These are phyloP conservation scores for Lentinula novae-zelandiae DNA, from an alignment of 1,284 basidiomycete genomes.

Conservation along the genomic window DNA sequence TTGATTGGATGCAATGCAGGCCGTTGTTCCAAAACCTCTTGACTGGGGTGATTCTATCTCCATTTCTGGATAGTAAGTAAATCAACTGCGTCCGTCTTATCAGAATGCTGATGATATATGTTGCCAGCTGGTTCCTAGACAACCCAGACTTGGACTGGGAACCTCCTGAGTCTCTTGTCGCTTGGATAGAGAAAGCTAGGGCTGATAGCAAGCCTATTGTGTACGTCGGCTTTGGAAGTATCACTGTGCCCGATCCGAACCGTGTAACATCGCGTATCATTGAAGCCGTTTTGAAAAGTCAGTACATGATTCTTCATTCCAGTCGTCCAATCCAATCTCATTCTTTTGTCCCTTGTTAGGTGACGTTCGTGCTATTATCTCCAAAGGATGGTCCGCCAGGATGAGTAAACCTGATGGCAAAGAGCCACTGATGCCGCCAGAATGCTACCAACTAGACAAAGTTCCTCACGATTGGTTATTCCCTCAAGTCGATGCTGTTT, in stretches of 20 bases:
- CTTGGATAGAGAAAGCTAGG: conserved; percentile 55
- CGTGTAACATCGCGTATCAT: conserved; percentile 62
- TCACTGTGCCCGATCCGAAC: conserved; percentile 69
- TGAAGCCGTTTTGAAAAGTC: conserved; percentile 62
- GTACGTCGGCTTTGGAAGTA: conserved; percentile 70
- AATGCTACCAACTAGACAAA: conserved; percentile 53
- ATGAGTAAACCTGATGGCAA: conserved; percentile 36
- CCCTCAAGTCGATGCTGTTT: conserved; percentile 61
- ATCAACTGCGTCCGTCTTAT: neutral
- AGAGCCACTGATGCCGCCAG: conserved; percentile 37
- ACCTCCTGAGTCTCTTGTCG: conserved; percentile 47
- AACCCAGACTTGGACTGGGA: conserved; percentile 58
- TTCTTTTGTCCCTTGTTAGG: conserved; percentile 25
- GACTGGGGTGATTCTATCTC: conserved; percentile 75
- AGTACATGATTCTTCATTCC: neutral
- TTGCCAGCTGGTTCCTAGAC: conserved; percentile 57
- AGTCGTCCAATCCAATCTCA: neutral
- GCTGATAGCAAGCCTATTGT: conserved; percentile 63
- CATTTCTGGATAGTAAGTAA: conserved; percentile 54
- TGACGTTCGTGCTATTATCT: conserved; percentile 68
- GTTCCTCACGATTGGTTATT: conserved; percentile 85
- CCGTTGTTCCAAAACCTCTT: conserved; percentile 67
- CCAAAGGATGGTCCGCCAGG: conserved; percentile 75
- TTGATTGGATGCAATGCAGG: conserved; percentile 15
- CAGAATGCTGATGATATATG: neutral